These are phyloP conservation scores for Hypericum androsaemum DNA, from an alignment of 345 rosid genomes.

Conservation along the genomic window DNA sequence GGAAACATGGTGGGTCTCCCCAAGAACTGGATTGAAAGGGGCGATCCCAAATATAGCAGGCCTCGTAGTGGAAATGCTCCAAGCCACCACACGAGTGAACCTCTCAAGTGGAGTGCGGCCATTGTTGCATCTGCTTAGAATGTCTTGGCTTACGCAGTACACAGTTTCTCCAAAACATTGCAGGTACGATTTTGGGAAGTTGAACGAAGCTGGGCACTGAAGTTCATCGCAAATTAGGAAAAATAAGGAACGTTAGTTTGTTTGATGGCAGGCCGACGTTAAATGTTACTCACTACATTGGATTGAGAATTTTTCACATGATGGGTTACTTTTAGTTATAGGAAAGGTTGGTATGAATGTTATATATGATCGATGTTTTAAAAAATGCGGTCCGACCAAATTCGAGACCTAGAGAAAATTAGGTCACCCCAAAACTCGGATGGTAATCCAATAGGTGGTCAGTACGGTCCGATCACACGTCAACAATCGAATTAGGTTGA, in stretches of 20 bases:
- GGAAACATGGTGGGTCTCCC: slow-evolving; percentile 90
- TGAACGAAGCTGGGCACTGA: slow-evolving; percentile 69
- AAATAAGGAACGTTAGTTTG: not conserved
- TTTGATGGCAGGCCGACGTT: no score
- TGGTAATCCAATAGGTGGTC: no score
- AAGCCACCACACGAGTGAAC: slow-evolving; percentile 41
- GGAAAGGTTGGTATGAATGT: no score
- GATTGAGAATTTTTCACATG: no score
- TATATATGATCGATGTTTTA: no score
- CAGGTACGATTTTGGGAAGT: slow-evolving; percentile 74
- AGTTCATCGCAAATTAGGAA: not conserved
- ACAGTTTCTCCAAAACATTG: slow-evolving; percentile 62
- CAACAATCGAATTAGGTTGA: no score
- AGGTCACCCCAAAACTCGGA: no score
- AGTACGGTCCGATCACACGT: no score
- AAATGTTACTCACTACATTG: no score
- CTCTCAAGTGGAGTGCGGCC: slow-evolving; percentile 44
- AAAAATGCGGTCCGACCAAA: no score
- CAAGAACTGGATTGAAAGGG: slow-evolving; percentile 77
- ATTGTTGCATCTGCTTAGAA: slow-evolving; percentile 36
- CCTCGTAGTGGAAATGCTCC: slow-evolving; percentile 60
- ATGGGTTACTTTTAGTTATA: no score
- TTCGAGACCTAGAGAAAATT: no score
- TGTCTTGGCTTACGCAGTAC: slow-evolving; percentile 36
- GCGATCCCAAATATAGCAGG: slow-evolving; percentile 54